A percentile compares a stretch with the other conserved stretches of the same genome.
phyloP scores from a whole-genome alignment of 192 early-diverging fungal species.

The Backusella sp. region DNA sequence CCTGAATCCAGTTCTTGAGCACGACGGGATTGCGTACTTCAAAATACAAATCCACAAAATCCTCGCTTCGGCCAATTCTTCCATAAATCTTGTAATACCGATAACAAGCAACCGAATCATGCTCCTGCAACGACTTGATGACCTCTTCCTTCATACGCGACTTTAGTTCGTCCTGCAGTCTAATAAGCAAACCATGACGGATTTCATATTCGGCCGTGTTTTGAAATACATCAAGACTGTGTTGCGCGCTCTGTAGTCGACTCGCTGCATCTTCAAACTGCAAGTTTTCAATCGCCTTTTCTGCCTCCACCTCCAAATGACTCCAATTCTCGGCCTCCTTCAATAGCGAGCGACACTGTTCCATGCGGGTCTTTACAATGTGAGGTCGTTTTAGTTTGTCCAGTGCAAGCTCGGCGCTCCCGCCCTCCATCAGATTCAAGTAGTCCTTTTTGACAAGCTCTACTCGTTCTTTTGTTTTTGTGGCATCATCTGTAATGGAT shows the following conservation, averaged over 20 bases:
- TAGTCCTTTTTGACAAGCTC: constrained; percentile 37
- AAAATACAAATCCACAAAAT: constrained; percentile 63
- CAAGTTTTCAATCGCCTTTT: constrained; percentile 54
- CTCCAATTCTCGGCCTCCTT: constrained; percentile 81
- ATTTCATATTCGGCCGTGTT: constrained; percentile 72
- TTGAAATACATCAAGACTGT: constrained; percentile 59
- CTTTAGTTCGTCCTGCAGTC: constrained; percentile 62
- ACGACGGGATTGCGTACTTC: constrained; percentile 43
- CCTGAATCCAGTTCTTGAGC: constrained; percentile 43
- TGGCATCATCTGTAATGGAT: constrained; percentile 52
- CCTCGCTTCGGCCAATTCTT: constrained; percentile 54
- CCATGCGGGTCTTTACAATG: constrained; percentile 68
- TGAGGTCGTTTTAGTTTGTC: constrained; percentile 63
- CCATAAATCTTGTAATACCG: constrained; percentile 54
- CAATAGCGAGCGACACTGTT: constrained; percentile 53
- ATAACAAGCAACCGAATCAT: constrained; percentile 55
- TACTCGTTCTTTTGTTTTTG: constrained; percentile 44
- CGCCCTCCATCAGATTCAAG: constrained; percentile 29
- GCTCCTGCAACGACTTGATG: constrained; percentile 51
- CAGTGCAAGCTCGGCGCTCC: constrained; percentile 51
- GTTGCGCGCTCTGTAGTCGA: constrained; percentile 64
- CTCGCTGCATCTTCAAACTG: constrained; percentile 63
- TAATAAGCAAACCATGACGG: constrained; percentile 48
- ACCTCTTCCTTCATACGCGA: constrained; percentile 47
- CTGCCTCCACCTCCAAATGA: constrained; percentile 66